Evolutionary conservation across 139 green algal species (phyloP).

Genomic region (Spirogloea muscicola): DNA sequence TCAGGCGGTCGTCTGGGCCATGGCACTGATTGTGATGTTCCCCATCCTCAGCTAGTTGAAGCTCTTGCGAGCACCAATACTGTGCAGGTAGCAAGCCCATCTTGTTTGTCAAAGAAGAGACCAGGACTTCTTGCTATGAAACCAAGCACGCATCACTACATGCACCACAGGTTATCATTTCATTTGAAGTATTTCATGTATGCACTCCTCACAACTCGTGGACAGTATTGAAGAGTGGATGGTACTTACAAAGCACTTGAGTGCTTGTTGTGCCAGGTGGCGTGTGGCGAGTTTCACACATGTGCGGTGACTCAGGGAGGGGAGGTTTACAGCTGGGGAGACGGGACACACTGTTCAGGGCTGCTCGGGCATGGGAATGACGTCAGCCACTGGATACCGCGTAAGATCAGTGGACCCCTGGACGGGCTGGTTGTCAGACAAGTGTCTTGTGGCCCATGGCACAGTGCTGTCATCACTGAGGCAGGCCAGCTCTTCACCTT

Average conservation of each 20-base stretch:
- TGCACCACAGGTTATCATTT: no score
- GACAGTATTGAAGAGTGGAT: no score
- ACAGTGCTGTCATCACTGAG: conserved; percentile 65
- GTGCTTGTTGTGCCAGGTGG: no score
- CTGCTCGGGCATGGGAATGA: conserved; percentile 60
- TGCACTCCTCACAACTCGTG: no score
- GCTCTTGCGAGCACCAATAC: conserved; percentile 16
- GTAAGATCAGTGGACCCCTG: conserved; percentile 6
- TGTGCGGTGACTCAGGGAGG: conserved; percentile 48
- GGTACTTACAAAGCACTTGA: no score
- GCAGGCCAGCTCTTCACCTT: conserved; percentile 81
- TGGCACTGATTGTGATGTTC: conserved; percentile 21
- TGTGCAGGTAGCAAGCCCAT: no score
- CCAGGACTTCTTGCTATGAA: no score
- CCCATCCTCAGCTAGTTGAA: conserved; percentile 37
- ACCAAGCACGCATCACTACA: no score
- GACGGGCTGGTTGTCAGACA: conserved; percentile 29
- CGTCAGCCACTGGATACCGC: conserved; percentile 43
- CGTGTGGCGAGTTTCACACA: conserved; percentile 43
- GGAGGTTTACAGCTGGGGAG: conserved; percentile 74
- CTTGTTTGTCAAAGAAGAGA: no score
- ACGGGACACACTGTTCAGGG: conserved; percentile 44
- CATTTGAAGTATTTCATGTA: no score
- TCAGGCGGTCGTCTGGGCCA: conserved; percentile 33
- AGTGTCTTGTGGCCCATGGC: conserved; percentile 83